Percentiles rank a stretch among this genome's conserved stretches.
Evolutionary conservation across 805 yeast genomes (phyloP).

Genomic region (Yarrowia alimentaria): DNA sequence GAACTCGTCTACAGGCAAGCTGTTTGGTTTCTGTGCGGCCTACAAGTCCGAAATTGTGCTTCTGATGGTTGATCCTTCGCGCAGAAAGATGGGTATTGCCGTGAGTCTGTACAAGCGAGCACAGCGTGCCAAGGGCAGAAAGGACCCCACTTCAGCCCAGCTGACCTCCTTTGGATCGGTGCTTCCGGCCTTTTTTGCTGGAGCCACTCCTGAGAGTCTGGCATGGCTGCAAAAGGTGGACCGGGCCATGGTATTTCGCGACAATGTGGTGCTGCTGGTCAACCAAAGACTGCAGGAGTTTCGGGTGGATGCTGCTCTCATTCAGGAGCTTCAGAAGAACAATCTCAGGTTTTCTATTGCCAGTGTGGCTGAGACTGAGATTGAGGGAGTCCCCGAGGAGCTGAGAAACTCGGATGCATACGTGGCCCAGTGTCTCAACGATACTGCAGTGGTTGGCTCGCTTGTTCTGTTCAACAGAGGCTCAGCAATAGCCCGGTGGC

Average conservation of each 20-base stretch:
- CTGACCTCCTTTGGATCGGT: conserved; percentile 14
- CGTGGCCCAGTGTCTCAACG: conserved; percentile 11
- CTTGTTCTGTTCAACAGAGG: conserved; percentile 9
- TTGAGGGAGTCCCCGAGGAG: conserved; percentile 2
- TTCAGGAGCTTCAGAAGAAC: conserved; percentile 13
- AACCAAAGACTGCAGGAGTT: conserved; percentile 11
- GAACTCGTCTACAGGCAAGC: conserved; percentile 49
- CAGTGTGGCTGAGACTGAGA: conserved; percentile 16
- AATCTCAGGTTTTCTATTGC: conserved; percentile 8
- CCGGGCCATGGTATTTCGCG: conserved; percentile 15
- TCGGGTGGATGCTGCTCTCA: conserved; percentile 1
- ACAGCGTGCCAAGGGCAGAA: conserved; percentile 34
- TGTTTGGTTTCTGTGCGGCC: conserved; percentile 49
- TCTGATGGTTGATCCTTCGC: conserved; percentile 53
- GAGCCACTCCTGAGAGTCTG: conserved; percentile 13
- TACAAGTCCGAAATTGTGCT: conserved; percentile 39
- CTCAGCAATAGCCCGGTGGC: neutral
- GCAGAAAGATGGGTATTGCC: conserved; percentile 56
- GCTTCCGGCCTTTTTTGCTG: conserved; percentile 7
- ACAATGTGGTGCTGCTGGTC: conserved; percentile 14
- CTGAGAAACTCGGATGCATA: conserved; percentile 10
- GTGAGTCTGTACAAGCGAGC: conserved; percentile 54
- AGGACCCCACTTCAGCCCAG: conserved; percentile 14
- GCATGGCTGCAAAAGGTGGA: conserved; percentile 20
- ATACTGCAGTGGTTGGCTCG: neutral